These are phyloP conservation scores for Eleusine coracana DNA, from an alignment of 176 grass and related monocot species.

Conservation along the genomic window DNA sequence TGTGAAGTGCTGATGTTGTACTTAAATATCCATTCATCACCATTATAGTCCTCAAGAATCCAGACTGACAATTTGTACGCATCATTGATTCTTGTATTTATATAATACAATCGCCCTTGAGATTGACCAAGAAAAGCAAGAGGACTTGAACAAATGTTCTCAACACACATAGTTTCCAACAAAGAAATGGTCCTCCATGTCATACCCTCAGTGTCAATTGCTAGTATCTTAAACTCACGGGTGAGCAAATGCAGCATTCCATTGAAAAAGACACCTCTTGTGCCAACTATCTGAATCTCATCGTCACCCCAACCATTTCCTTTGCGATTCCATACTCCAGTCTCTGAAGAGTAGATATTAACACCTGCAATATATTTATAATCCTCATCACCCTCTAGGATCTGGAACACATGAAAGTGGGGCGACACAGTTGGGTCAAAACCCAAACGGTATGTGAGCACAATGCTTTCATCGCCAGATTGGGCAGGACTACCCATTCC, in stretches of 20 bases:
- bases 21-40: slow-evolving; percentile 25
- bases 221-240: background rate
- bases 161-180: background rate
- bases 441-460: background rate
- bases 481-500: background rate
- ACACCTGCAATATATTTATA: background rate
- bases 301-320: background rate
- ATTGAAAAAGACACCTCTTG: background rate
- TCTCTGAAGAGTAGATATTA: background rate
- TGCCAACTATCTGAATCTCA: background rate
- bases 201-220: slow-evolving; percentile 7
- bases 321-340: background rate
- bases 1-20: slow-evolving; percentile 2
- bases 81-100: background rate
- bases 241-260: background rate
- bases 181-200: slow-evolving; percentile 27
- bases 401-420: background rate
- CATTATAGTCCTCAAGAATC: background rate
- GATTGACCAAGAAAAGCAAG: background rate
- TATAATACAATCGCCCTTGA: background rate
- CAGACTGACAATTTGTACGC: background rate
- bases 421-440: background rate
- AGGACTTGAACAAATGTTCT: background rate
- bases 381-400: background rate
- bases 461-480: background rate